Percentiles rank a stretch among this genome's conserved stretches.
Conservation (phyloP, 2,329 filamentous ascomycete genomes). For the Aspergillus bombycis region DNA sequence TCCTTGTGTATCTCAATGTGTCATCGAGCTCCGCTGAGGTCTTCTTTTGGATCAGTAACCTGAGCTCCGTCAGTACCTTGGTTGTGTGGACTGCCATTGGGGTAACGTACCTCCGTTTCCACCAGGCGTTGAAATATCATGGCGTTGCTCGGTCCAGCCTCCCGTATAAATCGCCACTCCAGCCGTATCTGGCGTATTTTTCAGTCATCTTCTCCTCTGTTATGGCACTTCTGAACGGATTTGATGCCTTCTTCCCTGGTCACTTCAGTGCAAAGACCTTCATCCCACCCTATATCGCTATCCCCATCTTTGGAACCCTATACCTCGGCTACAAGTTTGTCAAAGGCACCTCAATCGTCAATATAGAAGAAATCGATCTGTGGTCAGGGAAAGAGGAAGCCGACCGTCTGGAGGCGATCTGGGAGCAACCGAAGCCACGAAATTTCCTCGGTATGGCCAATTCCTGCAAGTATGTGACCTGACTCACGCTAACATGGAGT, state of each 20-base stretch:
- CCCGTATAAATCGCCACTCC: constrained; percentile 51
- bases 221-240: constrained; percentile 69
- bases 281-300: constrained; percentile 59
- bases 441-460: constrained; percentile 31
- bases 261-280: constrained; percentile 60
- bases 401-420: constrained; percentile 28
- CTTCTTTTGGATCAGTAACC: constrained; percentile 70
- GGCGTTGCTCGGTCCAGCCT: constrained; percentile 39
- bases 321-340: constrained; percentile 46
- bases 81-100: constrained; percentile 65
- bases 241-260: constrained; percentile 46
- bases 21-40: constrained; percentile 58
- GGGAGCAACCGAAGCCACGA: constrained; percentile 35
- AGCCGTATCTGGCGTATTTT: constrained; percentile 63
- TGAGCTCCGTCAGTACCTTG: constrained; percentile 46
- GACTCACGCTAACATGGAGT: background rate
- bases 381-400: constrained; percentile 30
- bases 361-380: constrained; percentile 32
- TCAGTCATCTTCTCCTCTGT: constrained; percentile 59
- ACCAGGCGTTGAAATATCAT: constrained; percentile 47
- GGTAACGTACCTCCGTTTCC: constrained; percentile 57
- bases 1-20: constrained; percentile 67
- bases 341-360: constrained; percentile 39
- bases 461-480: background rate
- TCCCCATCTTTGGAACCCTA: constrained; percentile 57